Base-by-base conservation (phyloP, 164 flowering plant genomes). In the Aristolochia fimbriata region DNA sequence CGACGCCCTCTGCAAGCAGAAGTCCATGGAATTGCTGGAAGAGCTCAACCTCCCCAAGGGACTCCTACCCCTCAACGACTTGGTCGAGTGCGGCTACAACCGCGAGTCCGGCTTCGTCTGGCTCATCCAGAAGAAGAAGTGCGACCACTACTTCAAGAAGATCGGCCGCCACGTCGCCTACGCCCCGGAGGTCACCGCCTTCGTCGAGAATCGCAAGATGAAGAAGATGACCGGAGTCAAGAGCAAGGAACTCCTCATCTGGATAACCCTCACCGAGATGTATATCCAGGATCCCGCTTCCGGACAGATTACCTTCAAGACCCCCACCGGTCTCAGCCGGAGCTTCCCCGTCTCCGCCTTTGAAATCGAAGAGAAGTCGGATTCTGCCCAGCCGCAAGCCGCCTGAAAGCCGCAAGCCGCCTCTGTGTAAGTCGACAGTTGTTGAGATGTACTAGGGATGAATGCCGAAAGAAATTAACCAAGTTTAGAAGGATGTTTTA, bases 191-290 rank as follows among this genome's bases (percentile, higher is more conserved):
- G 75, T 91, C 71, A 81, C 97, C 1, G 91, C 91, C 11, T 76
- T 68, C 27, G 77, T 72, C 6, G 90, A 83, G 77, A 54, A 64
- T 5, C 49, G 57, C 37, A 78, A 59, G 83, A 80, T 88, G 72
- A 86, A 67, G 82, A 85, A 82, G 68, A 82, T 88, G 33, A 84
- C 83, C 3, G 94, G 97, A 9, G 87, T 86, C 6, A 91, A 88
- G 81, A 67, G 73, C 57, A 88, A 78, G 78, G 96, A 88, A 81
- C 74, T 91, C 49, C 22, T 84, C 55, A 3, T 88, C 20, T 88
- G 94, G 96, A 20, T 91, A 30, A 62, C 69, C 0, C 57, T 88
- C 19, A 48, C 56, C 23, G 94, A 85, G 0, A 83, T 86, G 43
- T 77, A 41, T 43, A 58, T 83, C 17, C 76, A 80, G 4, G 77